Evolutionary conservation across 352 stramenopile species (phyloP), one percentile per base, ranked within the genome.

Genomic region (Globisporangium heterothallicum): DNA sequence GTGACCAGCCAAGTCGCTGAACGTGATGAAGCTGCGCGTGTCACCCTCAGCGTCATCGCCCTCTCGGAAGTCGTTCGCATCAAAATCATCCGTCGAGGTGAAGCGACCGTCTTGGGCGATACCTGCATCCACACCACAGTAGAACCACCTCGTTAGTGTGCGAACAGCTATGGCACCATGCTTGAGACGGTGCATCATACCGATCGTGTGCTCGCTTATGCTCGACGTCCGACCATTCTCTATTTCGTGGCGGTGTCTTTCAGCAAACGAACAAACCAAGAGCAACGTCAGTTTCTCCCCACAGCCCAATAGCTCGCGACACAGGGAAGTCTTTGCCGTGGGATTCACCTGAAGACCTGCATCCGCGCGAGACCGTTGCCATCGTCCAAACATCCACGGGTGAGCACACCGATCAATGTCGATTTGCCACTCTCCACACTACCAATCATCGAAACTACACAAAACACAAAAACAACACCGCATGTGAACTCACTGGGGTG

Each of bases 351-450:
- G 61, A 95, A 94, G 14, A 95, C 84, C 59, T 95, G 83, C 84
- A 96, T 95, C 7, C 88, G 75, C 7, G 84, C 84, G 25, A 96
- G 66, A 1, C 88, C 88, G 42, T 78, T 64, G 3, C 88, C 88
- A 51, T 97, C 85, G 50, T 97, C 88, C 21, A 91, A 59, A 42
- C 70, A 86, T 4, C 84, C 81, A 22, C 80, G 72, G 8, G 85
- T 96, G 18, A 97, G 56, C n/a, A 97, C 88, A 8, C 86, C 84
- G 3, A 96, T 78, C 12, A 97, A 54, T 32, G 88, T 97, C 50
- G 85, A 96, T 61, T 97, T 97, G 54, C 88, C 88, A 42, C 84
- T 88, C 32, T 87, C 83, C 56, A 87, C 84, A 41, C 87, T 81
- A 5, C 87, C 87, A 35, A 96, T 90, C 53, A 96, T 78, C 1